Evolutionary conservation across 176 grass and related monocot genomes (phyloP), one percentile per base, ranked within the genome.

Genomic region (Eleusine coracana): DNA sequence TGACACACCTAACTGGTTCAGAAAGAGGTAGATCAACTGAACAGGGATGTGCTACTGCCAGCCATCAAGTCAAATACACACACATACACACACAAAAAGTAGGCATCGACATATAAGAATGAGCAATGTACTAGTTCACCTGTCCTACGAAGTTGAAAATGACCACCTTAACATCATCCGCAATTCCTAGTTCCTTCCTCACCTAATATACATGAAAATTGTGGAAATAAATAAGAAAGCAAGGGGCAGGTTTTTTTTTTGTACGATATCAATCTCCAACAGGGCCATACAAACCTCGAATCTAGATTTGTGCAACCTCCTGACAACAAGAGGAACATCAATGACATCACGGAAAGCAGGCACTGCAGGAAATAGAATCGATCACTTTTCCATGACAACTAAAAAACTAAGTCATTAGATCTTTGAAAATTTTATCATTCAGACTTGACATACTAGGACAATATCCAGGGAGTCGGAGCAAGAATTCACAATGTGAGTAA

Each of bases 141-240:
- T 98, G 96, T 80, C 96, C 96, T 48, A 93, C 96, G 80, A 98
- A 98, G 78, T 98, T 98, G 84, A 98, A 98, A 84, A 98, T 96
- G 68, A 98, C 82, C 49, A 98, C 85, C 88, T 98, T 98, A 68
- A 90, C 87, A 88, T 96, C 89, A 76, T 98, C 77, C 69, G 85
- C 72, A 66, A 98, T 98, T 79, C 93, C 92, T 31, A 98, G 83
- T 90, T 93, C 89, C 73, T 90, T 84, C 70, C 93, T 90, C 65
- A 98, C 89, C 96, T 98, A 39, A 81, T 83, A 84, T 59, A 56
- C n/a, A 78, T 76, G 42, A 48, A 81, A 46, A 86, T 27, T 71
- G 13, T 70, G 14, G 4, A 85, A 70, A 20, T 56, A 77, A 76
- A 74, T 68, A 77, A 87, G 37, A 66, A 86, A 77, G 39, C 62